These are phyloP conservation scores for Suhomyces vadensis DNA, from an alignment of 805 yeast species.

Conservation along the genomic window DNA sequence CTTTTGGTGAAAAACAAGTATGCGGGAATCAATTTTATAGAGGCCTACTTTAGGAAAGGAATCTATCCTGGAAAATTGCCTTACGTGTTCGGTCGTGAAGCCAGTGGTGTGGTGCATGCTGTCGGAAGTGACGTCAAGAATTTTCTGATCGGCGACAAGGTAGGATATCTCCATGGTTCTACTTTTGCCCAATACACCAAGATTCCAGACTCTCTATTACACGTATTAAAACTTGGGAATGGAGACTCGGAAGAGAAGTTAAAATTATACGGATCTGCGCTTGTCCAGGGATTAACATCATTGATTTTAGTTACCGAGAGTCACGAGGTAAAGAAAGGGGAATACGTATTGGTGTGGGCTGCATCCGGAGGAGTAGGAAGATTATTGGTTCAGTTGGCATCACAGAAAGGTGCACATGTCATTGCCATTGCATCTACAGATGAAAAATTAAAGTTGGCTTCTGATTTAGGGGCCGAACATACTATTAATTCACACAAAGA, in stretches of 20 bases:
- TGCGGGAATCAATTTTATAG: slow-evolving; percentile 83
- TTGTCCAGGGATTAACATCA: slow-evolving; percentile 80
- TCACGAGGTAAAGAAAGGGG: slow-evolving; percentile 66
- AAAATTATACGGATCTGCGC: slow-evolving; percentile 58
- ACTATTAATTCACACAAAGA: slow-evolving; percentile 57
- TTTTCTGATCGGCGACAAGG: slow-evolving; percentile 67
- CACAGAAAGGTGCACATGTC: slow-evolving; percentile 68
- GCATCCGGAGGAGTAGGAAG: slow-evolving; percentile 96
- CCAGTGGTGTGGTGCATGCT: slow-evolving; percentile 66
- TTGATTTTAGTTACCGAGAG: slow-evolving; percentile 68
- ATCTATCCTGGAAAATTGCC: slow-evolving; percentile 66
- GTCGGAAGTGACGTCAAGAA: slow-evolving; percentile 58
- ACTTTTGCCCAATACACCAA: slow-evolving; percentile 79
- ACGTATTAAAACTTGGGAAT: slow-evolving; percentile 50
- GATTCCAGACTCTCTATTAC: slow-evolving; percentile 32
- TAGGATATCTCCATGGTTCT: slow-evolving; percentile 51
- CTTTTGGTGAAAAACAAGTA: slow-evolving; percentile 71
- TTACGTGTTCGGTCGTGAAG: slow-evolving; percentile 69
- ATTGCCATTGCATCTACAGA: slow-evolving; percentile 83
- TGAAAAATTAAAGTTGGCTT: slow-evolving; percentile 68
- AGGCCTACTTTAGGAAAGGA: slow-evolving; percentile 79
- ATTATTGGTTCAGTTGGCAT: slow-evolving; percentile 63
- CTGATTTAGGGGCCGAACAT: slow-evolving; percentile 74
- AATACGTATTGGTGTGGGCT: slow-evolving; percentile 77
- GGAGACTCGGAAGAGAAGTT: slow-evolving; percentile 49